Conservation (phyloP, 495 filamentous ascomycete genomes). For the Penicillium goetzii region DNA sequence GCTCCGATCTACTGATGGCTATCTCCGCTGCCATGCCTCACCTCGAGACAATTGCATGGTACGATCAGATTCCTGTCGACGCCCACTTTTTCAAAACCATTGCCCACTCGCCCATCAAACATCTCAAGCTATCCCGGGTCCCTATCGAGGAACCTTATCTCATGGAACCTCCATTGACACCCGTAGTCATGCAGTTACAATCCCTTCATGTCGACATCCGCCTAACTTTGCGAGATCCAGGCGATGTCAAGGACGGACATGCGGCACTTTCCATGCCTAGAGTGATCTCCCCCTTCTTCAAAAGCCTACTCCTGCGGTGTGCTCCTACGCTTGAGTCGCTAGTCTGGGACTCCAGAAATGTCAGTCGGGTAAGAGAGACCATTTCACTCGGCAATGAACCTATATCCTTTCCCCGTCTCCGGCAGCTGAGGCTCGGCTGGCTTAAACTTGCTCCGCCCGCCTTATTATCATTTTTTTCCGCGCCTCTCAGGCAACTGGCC, state of each 20-base stretch:
- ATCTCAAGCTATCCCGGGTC: neutral
- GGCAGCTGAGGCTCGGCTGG: neutral
- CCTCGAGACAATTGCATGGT: slow-evolving; percentile 1
- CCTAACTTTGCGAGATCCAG: neutral
- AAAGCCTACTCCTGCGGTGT: slow-evolving; percentile 1
- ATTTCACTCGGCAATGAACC: neutral
- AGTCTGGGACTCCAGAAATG: neutral
- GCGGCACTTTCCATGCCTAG: neutral
- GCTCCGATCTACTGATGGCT: too few relatives aligned
- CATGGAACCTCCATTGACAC: slow-evolving; percentile 1
- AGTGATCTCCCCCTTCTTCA: slow-evolving; percentile 1
- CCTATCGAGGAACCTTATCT: neutral
- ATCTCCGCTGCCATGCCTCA: too few relatives aligned
- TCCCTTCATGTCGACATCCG: neutral
- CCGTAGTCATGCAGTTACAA: neutral
- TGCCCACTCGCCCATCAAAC: slow-evolving; percentile 1
- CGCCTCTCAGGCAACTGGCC: slow-evolving; percentile 1
- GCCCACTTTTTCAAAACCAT: neutral
- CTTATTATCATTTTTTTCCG: neutral
- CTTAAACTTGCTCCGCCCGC: neutral
- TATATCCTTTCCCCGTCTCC: slow-evolving; percentile 1
- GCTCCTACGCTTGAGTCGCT: slow-evolving; percentile 1
- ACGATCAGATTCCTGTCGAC: neutral
- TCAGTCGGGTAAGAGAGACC: neutral
- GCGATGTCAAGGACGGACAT: neutral